Conservation (phyloP, 2,329 filamentous ascomycete genomes). For the Hypoxylon sp. region DNA sequence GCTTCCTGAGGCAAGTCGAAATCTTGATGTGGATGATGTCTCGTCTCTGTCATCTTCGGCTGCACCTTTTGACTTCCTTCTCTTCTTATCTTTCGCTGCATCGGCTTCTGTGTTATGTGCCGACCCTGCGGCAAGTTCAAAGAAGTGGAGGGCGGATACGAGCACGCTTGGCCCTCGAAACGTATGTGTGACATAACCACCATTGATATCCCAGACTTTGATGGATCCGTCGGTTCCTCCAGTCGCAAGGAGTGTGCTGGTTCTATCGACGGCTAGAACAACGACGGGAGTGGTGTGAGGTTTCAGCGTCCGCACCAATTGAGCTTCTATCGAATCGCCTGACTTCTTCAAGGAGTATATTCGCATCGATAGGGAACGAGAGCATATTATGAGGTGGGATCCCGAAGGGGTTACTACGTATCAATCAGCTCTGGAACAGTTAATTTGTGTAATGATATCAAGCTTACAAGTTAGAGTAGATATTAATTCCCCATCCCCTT, state of each 20-base stretch:
- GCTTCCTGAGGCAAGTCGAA: conserved; percentile 88
- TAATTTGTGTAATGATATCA: conserved; percentile 1
- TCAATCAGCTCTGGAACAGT: conserved; percentile 43
- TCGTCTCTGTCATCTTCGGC: conserved; percentile 61
- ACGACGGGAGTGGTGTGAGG: conserved; percentile 93
- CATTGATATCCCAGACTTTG: conserved; percentile 96
- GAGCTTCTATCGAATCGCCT: conserved; percentile 72
- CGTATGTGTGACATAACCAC: conserved; percentile 93
- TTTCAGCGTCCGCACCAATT: conserved; percentile 85
- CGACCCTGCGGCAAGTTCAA: conserved; percentile 74
- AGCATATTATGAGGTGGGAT: conserved; percentile 91
- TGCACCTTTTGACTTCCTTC: conserved; percentile 61
- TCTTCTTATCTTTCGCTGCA: conserved; percentile 59
- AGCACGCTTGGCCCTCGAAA: conserved; percentile 94
- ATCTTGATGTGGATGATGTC: conserved; percentile 65
- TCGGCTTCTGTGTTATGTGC: conserved; percentile 62
- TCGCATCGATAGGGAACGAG: conserved; percentile 94
- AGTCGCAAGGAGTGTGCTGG: conserved; percentile 90
- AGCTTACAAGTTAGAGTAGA: conserved; percentile 77
- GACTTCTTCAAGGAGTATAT: conserved; percentile 81
- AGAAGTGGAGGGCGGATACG: conserved; percentile 92
- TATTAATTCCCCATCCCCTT: conserved; percentile 87
- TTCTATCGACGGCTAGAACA: conserved; percentile 86
- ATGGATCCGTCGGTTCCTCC: conserved; percentile 93
- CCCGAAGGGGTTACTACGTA: conserved; percentile 84